Evolutionary conservation across 2,329 filamentous ascomycete species (phyloP), one percentile per base, ranked within the genome.

Genomic region (Orbilia quercus): DNA sequence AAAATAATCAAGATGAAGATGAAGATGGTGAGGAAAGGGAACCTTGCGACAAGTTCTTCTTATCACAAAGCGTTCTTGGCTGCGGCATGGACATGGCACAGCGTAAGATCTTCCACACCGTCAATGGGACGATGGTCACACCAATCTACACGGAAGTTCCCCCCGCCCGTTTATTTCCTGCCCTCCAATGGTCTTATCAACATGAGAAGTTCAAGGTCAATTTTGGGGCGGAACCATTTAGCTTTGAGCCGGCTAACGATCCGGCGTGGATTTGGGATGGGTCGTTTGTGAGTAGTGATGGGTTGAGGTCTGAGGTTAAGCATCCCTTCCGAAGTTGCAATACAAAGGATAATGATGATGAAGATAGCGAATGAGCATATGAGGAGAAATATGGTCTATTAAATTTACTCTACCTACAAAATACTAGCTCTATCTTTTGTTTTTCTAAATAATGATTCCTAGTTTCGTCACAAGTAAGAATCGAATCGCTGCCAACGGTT

Each of bases 201-300:
- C 12, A 16, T 5, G 22, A 45, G 16, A 53, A 14, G 34, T 53
- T 54, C 38, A 45, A 23, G 22, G 14, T 54, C 22, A 64, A 64
- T 23, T 45, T 64, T 45, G 59, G 59, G 31, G 20, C 31, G 1
- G 48, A 44, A 34, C 36, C 18, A 20, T 64, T 64, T 25, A 14
- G 31, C 34, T 53, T 64, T 20, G 22, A 64, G n/a, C 12, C n/a
- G 7, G 59, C 59, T 18, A 64, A 64, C 38, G 23, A 53, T 20
- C 28, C 59, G n/a, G n/a, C 22, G 12, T 64, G 59, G 59, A 18
- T 23, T 1, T 55, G 51, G 51, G 51, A 55, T 25, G 34, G 51
- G 34, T 36, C 25, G 36, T 40, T 40, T 16, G 14, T 40, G 3
- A 16, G 14, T 14, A 16, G 36, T 14, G 36, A 40, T 12, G 36